Evolutionary conservation across 2,329 filamentous ascomycete genomes (phyloP).

Genomic region (Microcyclospora pomicola): DNA sequence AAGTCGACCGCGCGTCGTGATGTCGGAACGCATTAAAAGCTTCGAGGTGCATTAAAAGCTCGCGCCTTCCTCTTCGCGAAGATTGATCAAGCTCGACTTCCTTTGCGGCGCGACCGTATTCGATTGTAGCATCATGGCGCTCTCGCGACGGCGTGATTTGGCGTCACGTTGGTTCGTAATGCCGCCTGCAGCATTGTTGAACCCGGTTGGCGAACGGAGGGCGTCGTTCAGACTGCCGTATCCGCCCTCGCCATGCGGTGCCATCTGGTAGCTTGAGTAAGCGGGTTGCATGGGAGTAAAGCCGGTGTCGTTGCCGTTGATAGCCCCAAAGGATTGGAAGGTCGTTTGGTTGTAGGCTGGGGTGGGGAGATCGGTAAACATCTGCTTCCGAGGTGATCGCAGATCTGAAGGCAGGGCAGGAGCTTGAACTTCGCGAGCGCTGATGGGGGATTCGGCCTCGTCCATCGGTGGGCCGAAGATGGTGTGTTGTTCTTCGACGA

Average conservation of each 20-base stretch:
- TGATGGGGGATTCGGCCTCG: constrained; percentile 30
- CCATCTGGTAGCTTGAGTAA: constrained; percentile 19
- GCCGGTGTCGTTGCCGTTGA: constrained; percentile 14
- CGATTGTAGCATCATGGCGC: constrained; percentile 18
- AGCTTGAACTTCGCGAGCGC: constrained; percentile 4
- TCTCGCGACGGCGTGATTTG: constrained; percentile 21
- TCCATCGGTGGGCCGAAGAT: constrained; percentile 67
- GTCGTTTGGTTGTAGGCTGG: constrained; percentile 47
- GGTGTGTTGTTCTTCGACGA: constrained; percentile 75
- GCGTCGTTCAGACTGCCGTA: constrained; percentile 23
- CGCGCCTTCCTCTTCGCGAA: too few relatives aligned
- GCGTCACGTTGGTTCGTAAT: too few relatives aligned
- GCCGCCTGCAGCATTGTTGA: too few relatives aligned
- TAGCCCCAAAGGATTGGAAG: constrained; percentile 10
- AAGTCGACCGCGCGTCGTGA: too few relatives aligned
- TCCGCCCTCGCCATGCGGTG: constrained; percentile 20
- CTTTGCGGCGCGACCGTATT: too few relatives aligned
- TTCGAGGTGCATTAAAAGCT: too few relatives aligned
- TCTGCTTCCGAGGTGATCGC: constrained; percentile 50
- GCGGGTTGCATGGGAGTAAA: constrained; percentile 20
- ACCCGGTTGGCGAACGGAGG: constrained; percentile 13
- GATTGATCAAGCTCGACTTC: too few relatives aligned
- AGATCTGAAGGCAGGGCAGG: constrained; percentile 43
- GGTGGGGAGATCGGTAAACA: constrained; percentile 53
- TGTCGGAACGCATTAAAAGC: too few relatives aligned